Conservation (phyloP, 2,329 filamentous ascomycete species). For the Ciborinia camelliae region DNA sequence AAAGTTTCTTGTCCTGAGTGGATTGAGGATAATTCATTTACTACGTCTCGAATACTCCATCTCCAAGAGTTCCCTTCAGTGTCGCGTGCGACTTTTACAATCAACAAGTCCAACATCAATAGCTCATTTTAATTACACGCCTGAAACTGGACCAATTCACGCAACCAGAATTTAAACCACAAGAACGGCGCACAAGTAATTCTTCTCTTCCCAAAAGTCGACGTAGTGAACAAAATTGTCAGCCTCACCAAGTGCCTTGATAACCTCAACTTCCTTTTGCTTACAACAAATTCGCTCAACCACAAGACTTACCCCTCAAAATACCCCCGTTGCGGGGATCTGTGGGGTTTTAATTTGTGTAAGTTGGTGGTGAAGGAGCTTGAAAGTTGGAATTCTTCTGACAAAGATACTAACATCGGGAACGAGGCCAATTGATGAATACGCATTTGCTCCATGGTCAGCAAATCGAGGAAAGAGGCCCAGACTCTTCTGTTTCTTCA, state of each 20-base stretch:
- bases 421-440: too few species aligned
- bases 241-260: slow-evolving; percentile 71
- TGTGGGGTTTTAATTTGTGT: too few species aligned
- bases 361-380: too few species aligned
- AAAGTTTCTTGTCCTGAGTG: too few species aligned
- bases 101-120: background rate
- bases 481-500: slow-evolving; percentile 14
- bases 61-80: slow-evolving; percentile 63
- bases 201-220: slow-evolving; percentile 82
- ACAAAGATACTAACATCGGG: too few species aligned
- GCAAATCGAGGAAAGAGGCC: background rate
- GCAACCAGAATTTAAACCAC: slow-evolving; percentile 29
- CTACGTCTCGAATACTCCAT: slow-evolving; percentile 68
- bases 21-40: slow-evolving; percentile 40
- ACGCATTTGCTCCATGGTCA: too few species aligned
- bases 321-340: too few species aligned
- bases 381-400: too few species aligned
- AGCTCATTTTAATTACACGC: background rate
- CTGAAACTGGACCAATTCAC: slow-evolving; percentile 35
- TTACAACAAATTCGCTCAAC: too few species aligned
- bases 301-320: too few species aligned
- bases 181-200: slow-evolving; percentile 59
- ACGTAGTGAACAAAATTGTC: slow-evolving; percentile 84
- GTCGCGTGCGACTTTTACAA: slow-evolving; percentile 33
- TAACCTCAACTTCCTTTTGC: slow-evolving; percentile 77